Evolutionary conservation across 2,329 filamentous ascomycete genomes (phyloP).

Genomic region (Diaporthe amygdali): DNA sequence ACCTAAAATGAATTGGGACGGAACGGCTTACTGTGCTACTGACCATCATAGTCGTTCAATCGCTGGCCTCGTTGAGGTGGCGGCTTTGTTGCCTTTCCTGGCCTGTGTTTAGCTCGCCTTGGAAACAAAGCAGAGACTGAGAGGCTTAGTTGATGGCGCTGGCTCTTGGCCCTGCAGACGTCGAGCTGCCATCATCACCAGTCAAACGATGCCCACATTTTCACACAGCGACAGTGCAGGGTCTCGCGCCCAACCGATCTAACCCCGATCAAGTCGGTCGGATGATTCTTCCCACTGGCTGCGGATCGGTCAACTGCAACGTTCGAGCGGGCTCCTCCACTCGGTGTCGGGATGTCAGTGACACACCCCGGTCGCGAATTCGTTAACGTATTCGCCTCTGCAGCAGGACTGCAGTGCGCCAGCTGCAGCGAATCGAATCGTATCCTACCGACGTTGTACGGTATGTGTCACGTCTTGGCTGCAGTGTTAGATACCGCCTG

Average conservation of each 20-base stretch:
- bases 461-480: neutral
- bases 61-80: neutral
- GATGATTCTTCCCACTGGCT: slow-evolving; percentile 7
- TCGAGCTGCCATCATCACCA: slow-evolving; percentile 13
- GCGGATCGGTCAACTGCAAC: slow-evolving; percentile 8
- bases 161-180: slow-evolving; percentile 6
- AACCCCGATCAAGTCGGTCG: slow-evolving; percentile 9
- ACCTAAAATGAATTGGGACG: neutral
- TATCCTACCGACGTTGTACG: neutral
- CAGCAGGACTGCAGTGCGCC: neutral
- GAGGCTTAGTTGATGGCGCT: neutral
- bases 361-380: neutral
- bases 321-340: neutral
- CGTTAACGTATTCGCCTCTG: slow-evolving; percentile 8
- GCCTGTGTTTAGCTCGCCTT: neutral
- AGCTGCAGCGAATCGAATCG: neutral
- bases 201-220: neutral
- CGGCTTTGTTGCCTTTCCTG: neutral
- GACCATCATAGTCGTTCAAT: neutral
- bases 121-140: neutral
- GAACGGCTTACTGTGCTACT: neutral
- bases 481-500: neutral
- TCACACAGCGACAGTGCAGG: slow-evolving; percentile 1
- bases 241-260: slow-evolving; percentile 7
- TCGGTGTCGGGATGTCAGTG: neutral